These are phyloP conservation scores for Microsporum audouinii DNA, from an alignment of 2,329 filamentous ascomycete genomes.

Conservation along the genomic window DNA sequence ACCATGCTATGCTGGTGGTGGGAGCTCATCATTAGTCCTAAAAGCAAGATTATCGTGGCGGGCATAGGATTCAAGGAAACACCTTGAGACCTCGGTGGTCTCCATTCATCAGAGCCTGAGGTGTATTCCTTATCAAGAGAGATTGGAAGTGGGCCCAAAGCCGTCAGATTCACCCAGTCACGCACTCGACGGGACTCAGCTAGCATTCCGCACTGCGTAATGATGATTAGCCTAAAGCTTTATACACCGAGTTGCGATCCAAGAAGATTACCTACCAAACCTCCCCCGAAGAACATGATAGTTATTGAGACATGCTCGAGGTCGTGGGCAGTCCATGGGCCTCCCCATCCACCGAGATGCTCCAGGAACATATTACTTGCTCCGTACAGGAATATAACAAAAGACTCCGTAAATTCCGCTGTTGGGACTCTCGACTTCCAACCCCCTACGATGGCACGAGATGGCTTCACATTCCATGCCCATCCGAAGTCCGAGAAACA, in stretches of 20 bases:
- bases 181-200: constrained; percentile 64
- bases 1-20: constrained; percentile 77
- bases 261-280: constrained; percentile 47
- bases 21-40: constrained; percentile 91
- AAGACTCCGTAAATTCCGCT: constrained; percentile 81
- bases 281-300: constrained; percentile 84
- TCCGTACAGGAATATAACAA: constrained; percentile 83
- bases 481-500: constrained; percentile 84
- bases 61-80: constrained; percentile 83
- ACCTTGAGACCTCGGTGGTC: constrained; percentile 54
- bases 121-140: constrained; percentile 4
- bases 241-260: constrained; percentile 4
- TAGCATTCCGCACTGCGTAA: constrained; percentile 60
- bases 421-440: constrained; percentile 55
- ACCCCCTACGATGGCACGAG: constrained; percentile 44
- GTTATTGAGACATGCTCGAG: constrained; percentile 89
- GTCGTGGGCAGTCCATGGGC: constrained; percentile 63
- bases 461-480: constrained; percentile 83
- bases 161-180: constrained; percentile 38
- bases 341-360: constrained; percentile 63
- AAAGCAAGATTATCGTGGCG: constrained; percentile 68
- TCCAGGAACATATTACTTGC: constrained; percentile 85
- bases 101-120: constrained; percentile 40
- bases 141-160: constrained; percentile 1
- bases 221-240: constrained; percentile 10